Evolutionary conservation across 2,329 filamentous ascomycete species (phyloP).

Genomic region (Exophiala bonariae): DNA sequence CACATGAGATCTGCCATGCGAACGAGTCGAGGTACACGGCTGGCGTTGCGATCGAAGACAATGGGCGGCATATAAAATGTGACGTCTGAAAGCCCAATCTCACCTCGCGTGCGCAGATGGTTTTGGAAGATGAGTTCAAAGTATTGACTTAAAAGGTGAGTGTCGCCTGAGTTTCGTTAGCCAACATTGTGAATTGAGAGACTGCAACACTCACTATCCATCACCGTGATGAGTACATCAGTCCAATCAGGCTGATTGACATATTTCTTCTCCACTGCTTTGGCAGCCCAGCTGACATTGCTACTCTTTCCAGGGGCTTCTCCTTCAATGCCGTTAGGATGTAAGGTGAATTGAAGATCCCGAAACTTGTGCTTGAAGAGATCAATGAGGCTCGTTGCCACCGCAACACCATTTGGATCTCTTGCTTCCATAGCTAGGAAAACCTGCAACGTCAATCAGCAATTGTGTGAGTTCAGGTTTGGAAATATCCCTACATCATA

Average conservation of each 20-base stretch:
- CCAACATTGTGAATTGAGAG: neutral
- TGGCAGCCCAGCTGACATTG: slow-evolving; percentile 71
- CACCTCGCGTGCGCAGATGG: slow-evolving; percentile 61
- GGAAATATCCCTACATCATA: slow-evolving; percentile 63
- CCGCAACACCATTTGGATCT: slow-evolving; percentile 60
- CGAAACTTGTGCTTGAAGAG: slow-evolving; percentile 66
- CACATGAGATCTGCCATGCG: slow-evolving; percentile 72
- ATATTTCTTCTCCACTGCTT: slow-evolving; percentile 65
- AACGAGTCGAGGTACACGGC: slow-evolving; percentile 66
- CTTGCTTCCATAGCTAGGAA: slow-evolving; percentile 73
- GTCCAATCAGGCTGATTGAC: slow-evolving; percentile 49
- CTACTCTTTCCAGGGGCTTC: slow-evolving; percentile 74
- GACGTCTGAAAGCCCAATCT: slow-evolving; percentile 47
- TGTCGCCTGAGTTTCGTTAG: slow-evolving; percentile 57
- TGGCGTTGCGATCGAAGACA: slow-evolving; percentile 72
- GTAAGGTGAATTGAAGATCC: slow-evolving; percentile 66
- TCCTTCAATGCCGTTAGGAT: slow-evolving; percentile 64
- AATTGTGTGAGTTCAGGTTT: neutral
- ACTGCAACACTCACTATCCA: slow-evolving; percentile 61
- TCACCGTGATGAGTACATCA: slow-evolving; percentile 68
- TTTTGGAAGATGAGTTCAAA: slow-evolving; percentile 65
- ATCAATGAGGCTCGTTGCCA: slow-evolving; percentile 62
- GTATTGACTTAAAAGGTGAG: slow-evolving; percentile 68
- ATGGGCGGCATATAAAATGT: slow-evolving; percentile 70
- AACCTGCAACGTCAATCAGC: slow-evolving; percentile 49